These are phyloP conservation scores for Kitagawia praeruptora DNA, from an alignment of 129 eudicot species.

Conservation along the genomic window DNA sequence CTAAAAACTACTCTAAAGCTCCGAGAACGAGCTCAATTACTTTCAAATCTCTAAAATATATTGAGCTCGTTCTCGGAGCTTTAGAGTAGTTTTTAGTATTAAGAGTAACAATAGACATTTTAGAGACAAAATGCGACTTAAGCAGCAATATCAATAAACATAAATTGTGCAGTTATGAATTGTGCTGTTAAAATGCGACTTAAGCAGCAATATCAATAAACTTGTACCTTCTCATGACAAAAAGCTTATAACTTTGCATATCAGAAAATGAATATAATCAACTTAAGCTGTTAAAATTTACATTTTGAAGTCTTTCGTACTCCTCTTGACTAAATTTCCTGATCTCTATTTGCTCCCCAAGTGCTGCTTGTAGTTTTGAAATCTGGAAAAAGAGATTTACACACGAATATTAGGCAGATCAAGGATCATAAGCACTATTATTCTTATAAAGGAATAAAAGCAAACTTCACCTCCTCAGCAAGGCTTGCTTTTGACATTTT, in stretches of 20 bases:
- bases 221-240: neutral
- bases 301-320: slow-evolving; percentile 79
- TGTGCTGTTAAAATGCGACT: neutral
- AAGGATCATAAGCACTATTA: neutral
- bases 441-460: neutral
- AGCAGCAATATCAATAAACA: too few relatives aligned
- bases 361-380: slow-evolving; percentile 78
- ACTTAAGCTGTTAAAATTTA: slow-evolving; percentile 20
- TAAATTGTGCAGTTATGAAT: too few relatives aligned
- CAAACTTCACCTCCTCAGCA: slow-evolving; percentile 44
- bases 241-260: neutral
- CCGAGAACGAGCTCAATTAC: neutral
- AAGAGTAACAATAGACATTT: neutral
- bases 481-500: slow-evolving; percentile 66
- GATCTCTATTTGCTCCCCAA: slow-evolving; percentile 67
- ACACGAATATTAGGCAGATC: neutral
- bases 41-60: neutral
- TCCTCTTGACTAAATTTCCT: slow-evolving; percentile 63
- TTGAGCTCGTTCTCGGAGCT: neutral
- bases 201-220: neutral
- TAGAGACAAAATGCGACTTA: neutral
- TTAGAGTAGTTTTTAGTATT: neutral
- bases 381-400: slow-evolving; percentile 30
- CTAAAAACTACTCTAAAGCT: neutral
- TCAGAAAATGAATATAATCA: neutral